phyloP scores from a whole-genome alignment of 1,284 basidiomycete species.

The Austroboletus novae-zelandiae region DNA sequence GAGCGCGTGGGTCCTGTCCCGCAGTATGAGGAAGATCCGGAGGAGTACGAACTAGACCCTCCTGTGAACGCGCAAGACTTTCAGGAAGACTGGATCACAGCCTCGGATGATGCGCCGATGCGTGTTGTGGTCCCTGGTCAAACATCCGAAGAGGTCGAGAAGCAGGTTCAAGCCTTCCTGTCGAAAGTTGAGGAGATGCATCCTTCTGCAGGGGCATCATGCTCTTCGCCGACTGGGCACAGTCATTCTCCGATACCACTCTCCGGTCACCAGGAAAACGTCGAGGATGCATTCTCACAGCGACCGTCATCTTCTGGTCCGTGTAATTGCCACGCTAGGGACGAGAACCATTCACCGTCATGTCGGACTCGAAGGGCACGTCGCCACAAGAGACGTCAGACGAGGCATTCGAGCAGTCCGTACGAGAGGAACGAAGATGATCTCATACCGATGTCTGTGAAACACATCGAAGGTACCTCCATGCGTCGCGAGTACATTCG shows the following conservation, averaged over 20 bases:
- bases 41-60: constrained; percentile 30
- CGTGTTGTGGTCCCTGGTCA: constrained; percentile 41
- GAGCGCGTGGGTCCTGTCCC: constrained; percentile 34
- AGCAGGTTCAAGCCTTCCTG: constrained; percentile 23
- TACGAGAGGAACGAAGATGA: constrained; percentile 21
- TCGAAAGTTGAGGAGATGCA: constrained; percentile 19
- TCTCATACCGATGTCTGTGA: constrained; percentile 12
- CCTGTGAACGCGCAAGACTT: constrained; percentile 33
- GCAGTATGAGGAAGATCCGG: constrained; percentile 34
- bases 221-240: constrained; percentile 2
- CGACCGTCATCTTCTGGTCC: not conserved
- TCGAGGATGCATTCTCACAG: not conserved
- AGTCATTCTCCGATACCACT: not conserved
- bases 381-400: constrained; percentile 12
- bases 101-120: constrained; percentile 29
- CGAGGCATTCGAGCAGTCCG: constrained; percentile 1
- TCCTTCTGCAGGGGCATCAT: not conserved
- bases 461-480: constrained; percentile 26
- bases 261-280: constrained; percentile 2
- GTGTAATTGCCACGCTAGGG: constrained; percentile 1
- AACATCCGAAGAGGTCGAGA: constrained; percentile 24
- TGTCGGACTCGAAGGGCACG: constrained; percentile 2
- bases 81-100: constrained; percentile 34
- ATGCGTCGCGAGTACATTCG: constrained; percentile 29
- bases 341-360: constrained; percentile 15